Conservation (phyloP, 805 yeast genomes). For the Ogataea salicorniae region DNA sequence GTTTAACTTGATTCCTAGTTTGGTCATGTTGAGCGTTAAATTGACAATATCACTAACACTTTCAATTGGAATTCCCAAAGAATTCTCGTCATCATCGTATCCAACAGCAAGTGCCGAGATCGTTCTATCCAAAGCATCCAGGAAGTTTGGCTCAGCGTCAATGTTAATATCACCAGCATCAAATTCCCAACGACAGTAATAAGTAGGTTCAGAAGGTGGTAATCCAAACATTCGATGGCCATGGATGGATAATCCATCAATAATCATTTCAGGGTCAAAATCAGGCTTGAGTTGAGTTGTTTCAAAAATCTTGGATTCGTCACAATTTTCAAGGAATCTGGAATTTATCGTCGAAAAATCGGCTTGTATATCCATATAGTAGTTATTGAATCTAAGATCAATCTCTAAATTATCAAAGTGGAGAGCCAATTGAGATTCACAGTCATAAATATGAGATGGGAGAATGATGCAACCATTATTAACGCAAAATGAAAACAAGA, state of each 20-base stretch:
- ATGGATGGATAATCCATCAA: constrained; percentile 62
- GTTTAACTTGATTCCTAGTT: constrained; percentile 39
- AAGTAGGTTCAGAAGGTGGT: constrained; percentile 86
- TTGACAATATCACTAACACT: constrained; percentile 65
- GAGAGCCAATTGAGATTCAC: constrained; percentile 53
- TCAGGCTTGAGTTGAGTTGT: constrained; percentile 18
- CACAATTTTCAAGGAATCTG: constrained; percentile 19
- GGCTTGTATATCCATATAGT: constrained; percentile 88
- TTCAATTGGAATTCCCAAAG: constrained; percentile 52
- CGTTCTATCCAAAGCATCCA: constrained; percentile 39
- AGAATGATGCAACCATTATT: constrained; percentile 64
- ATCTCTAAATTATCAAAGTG: constrained; percentile 62
- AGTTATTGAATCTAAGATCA: constrained; percentile 83
- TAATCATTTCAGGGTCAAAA: constrained; percentile 39
- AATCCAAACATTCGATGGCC: constrained; percentile 92
- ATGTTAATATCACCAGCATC: constrained; percentile 54
- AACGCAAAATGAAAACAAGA: constrained; percentile 66
- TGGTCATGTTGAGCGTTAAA: constrained; percentile 50
- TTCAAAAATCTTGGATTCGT: constrained; percentile 21
- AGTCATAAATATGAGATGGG: constrained; percentile 67
- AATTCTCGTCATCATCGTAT: constrained; percentile 70
- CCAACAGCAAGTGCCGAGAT: constrained; percentile 53
- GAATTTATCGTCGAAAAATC: constrained; percentile 57
- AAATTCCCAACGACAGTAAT: constrained; percentile 87
- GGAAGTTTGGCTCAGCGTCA: constrained; percentile 43